Base-by-base conservation (phyloP, 768 basidiomycete species). In the Lyophyllum semitale region DNA sequence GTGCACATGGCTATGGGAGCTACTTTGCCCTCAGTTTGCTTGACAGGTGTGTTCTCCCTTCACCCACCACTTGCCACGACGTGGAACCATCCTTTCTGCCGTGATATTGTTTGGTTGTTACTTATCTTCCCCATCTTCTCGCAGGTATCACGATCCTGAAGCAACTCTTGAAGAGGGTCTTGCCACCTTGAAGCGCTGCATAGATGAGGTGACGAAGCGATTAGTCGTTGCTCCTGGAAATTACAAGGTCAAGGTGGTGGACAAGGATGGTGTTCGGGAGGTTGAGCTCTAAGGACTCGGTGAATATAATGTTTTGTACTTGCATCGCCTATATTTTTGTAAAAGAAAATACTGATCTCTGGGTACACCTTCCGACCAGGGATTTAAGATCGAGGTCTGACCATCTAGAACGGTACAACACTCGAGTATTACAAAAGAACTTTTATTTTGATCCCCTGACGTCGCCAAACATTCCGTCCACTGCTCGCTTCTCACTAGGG, bases 21-120 rank as follows among this genome's bases (percentile, higher is more conserved):
- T 97, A 95, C 74, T 97, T 98, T 71, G 88, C 87, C 9, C 73
- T 98, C 61, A 87, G 89, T 83, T 89, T 96, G 68, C 80, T 98
- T 51, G 97, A 99, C 68, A 80, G 91, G 91, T 92, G 54, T 35
- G 83, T 67, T n/a, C 43, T 18, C 32, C 18, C 45, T 43, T 29
- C 11, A 44, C 51, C 18, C 44, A 40, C 30, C 18, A 25, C 44
- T 22, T 11, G 17, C 9, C 15, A 8, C 11, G 17, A 18, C n/a
- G 17, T 38, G 37, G 37, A 4, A 38, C n/a, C 3, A 38, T 38
- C 11, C 37, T 20, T 49, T 11, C 22, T 61, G 15, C 33, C 25
- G 18, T 20, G 25, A 20, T 26, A 27, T 15, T 23, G 17, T 17
- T 35, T 45, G 26, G 50, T 27, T 27, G 18, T 49, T 58, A 43